Conservation (phyloP, 2,329 filamentous ascomycete genomes). For the Cercospora sesami region DNA sequence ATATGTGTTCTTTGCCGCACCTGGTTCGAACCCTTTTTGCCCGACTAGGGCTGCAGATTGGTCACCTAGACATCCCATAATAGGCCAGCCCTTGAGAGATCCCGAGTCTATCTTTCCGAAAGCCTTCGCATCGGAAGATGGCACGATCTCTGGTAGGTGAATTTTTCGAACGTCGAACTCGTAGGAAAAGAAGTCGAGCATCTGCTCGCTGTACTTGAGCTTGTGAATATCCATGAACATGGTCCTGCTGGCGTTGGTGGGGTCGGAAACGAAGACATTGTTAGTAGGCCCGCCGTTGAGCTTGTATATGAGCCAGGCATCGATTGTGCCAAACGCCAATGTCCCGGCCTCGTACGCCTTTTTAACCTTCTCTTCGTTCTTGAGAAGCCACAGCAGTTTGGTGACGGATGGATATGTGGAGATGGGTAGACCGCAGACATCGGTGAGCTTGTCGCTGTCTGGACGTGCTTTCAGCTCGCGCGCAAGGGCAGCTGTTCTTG, state of each 20-base stretch:
- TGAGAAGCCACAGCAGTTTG: constrained; percentile 80
- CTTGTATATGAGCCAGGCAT: constrained; percentile 83
- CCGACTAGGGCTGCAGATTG: constrained; percentile 85
- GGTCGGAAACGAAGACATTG: constrained; percentile 77
- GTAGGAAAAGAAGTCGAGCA: constrained; percentile 70
- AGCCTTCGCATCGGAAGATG: constrained; percentile 70
- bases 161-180: constrained; percentile 71
- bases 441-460: constrained; percentile 67
- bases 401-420: constrained; percentile 87
- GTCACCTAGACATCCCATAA: constrained; percentile 83
- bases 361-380: constrained; percentile 67
- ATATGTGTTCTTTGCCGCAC: constrained; percentile 87
- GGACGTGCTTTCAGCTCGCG: constrained; percentile 70
- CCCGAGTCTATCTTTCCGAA: constrained; percentile 70
- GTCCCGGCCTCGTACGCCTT: constrained; percentile 74
- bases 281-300: constrained; percentile 66
- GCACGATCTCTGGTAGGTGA: constrained; percentile 76
- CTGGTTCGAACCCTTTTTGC: constrained; percentile 68
- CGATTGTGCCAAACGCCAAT: constrained; percentile 82
- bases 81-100: constrained; percentile 66
- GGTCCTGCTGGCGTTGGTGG: constrained; percentile 83
- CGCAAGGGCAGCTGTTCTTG: constrained; percentile 72
- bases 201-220: constrained; percentile 73
- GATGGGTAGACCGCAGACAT: constrained; percentile 76
- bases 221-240: constrained; percentile 93